These are phyloP conservation scores for Jackrogersella minutella DNA, from an alignment of 495 filamentous ascomycete species.

Conservation along the genomic window DNA sequence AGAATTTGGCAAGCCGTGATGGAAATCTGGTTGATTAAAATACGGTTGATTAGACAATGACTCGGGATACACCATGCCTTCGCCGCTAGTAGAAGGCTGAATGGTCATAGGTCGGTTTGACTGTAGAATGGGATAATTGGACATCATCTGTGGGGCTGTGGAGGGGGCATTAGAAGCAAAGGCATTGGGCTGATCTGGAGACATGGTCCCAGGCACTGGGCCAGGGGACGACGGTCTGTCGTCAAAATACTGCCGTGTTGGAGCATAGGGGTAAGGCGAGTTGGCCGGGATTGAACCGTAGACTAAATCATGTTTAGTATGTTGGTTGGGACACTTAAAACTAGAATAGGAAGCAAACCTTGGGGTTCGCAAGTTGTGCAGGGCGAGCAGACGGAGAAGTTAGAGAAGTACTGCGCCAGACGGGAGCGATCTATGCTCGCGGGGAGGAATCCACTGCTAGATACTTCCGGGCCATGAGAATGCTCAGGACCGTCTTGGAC, in stretches of 20 bases:
- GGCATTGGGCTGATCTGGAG: conserved; percentile 39
- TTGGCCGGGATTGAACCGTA: conserved; percentile 46
- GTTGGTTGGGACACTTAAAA: conserved; percentile 2
- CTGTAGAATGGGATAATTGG: conserved; percentile 52
- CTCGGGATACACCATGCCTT: conserved; percentile 58
- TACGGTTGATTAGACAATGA: conserved; percentile 41
- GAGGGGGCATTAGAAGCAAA: conserved; percentile 46
- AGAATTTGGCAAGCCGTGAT: conserved; percentile 31
- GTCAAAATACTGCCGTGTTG: conserved; percentile 41
- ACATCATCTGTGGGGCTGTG: conserved; percentile 47
- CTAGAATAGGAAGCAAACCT: conserved; percentile 42
- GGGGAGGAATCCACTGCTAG: conserved; percentile 38
- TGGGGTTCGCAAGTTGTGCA: conserved; percentile 51
- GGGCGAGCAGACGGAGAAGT: conserved; percentile 50
- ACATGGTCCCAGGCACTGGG: conserved; percentile 34
- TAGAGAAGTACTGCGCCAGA: conserved; percentile 50
- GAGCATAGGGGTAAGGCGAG: conserved; percentile 46
- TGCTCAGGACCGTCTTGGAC: conserved; percentile 38
- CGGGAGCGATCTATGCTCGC: conserved; percentile 45
- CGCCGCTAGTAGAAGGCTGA: conserved; percentile 49
- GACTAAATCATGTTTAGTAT: conserved; percentile 43
- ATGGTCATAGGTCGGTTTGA: conserved; percentile 46
- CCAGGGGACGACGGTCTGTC: conserved; percentile 45
- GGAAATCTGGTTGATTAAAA: conserved; percentile 34
- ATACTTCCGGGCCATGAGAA: conserved; percentile 28